Percentiles rank a stretch among this genome's conserved stretches.
These are phyloP conservation scores for Gillenia trifoliata DNA, from an alignment of 306 rosid species.

Conservation along the genomic window DNA sequence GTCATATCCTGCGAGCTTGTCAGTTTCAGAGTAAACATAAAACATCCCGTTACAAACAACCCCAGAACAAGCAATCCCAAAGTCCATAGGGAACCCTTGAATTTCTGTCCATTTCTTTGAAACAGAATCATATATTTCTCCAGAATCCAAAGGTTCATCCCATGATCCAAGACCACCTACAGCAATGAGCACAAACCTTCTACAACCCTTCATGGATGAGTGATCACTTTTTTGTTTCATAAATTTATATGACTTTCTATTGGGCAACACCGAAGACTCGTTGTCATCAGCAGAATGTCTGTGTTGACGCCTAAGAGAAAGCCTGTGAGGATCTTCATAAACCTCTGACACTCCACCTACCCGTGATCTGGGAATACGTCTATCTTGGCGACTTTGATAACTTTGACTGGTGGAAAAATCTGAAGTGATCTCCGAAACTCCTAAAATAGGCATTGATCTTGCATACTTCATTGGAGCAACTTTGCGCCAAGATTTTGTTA, in stretches of 20 bases:
- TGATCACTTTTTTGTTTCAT: slow-evolving; percentile 66
- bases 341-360: slow-evolving; percentile 81
- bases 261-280: slow-evolving; percentile 47
- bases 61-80: slow-evolving; percentile 81
- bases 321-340: slow-evolving; percentile 98
- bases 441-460: slow-evolving; percentile 81
- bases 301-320: slow-evolving; percentile 76
- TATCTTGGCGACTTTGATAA: slow-evolving; percentile 75
- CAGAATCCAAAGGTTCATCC: slow-evolving; percentile 96
- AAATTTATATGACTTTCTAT: slow-evolving; percentile 66
- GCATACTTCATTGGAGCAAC: slow-evolving; percentile 84
- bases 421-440: slow-evolving; percentile 65
- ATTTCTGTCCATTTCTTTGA: slow-evolving; percentile 93
- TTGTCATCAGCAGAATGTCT: slow-evolving; percentile 53
- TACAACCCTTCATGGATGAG: slow-evolving; percentile 46
- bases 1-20: slow-evolving; percentile 84
- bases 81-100: slow-evolving; percentile 68
- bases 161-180: slow-evolving; percentile 94
- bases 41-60: slow-evolving; percentile 80
- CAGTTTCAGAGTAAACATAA: slow-evolving; percentile 87
- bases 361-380: slow-evolving; percentile 66
- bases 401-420: slow-evolving; percentile 55
- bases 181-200: slow-evolving; percentile 75
- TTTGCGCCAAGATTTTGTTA: slow-evolving; percentile 89
- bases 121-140: slow-evolving; percentile 79